These are phyloP conservation scores for Chlamydomonas asymmetrica DNA, from an alignment of 139 green algal species.

Conservation along the genomic window DNA sequence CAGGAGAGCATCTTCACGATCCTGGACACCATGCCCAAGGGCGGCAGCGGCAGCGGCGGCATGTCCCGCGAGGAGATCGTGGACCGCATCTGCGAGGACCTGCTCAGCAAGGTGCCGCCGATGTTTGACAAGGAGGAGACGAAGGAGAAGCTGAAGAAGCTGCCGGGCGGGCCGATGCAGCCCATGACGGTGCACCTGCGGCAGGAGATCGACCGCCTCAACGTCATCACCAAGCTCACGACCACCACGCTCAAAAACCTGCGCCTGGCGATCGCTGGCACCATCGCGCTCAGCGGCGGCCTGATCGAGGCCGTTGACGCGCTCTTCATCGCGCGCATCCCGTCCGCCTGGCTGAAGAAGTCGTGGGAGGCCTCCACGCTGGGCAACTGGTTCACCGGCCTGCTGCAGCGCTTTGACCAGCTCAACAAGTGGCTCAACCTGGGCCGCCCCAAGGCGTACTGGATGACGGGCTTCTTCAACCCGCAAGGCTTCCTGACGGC, in stretches of 20 bases:
- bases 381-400: constrained; percentile 87
- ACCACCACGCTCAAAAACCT: constrained; percentile 67
- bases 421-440: constrained; percentile 88
- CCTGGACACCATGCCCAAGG: constrained; percentile 90
- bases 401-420: constrained; percentile 90
- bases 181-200: constrained; percentile 92
- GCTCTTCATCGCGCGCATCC: constrained; percentile 88
- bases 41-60: constrained; percentile 56
- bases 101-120: constrained; percentile 83
- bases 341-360: constrained; percentile 78
- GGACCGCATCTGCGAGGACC: constrained; percentile 88
- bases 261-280: constrained; percentile 86
- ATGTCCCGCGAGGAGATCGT: constrained; percentile 88
- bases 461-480: constrained; percentile 97
- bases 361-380: constrained; percentile 77
- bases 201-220: constrained; percentile 92
- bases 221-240: constrained; percentile 60
- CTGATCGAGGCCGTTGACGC: constrained; percentile 83
- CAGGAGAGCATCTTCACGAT: constrained; percentile 74
- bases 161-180: constrained; percentile 71
- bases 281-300: constrained; percentile 79
- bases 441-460: constrained; percentile 88
- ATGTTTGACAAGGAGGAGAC: constrained; percentile 87
- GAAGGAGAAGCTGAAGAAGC: constrained; percentile 85
- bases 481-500: constrained; percentile 90